These are phyloP conservation scores for Vitellaria paradoxa DNA, from an alignment of 179 eudicot genomes.

Conservation along the genomic window DNA sequence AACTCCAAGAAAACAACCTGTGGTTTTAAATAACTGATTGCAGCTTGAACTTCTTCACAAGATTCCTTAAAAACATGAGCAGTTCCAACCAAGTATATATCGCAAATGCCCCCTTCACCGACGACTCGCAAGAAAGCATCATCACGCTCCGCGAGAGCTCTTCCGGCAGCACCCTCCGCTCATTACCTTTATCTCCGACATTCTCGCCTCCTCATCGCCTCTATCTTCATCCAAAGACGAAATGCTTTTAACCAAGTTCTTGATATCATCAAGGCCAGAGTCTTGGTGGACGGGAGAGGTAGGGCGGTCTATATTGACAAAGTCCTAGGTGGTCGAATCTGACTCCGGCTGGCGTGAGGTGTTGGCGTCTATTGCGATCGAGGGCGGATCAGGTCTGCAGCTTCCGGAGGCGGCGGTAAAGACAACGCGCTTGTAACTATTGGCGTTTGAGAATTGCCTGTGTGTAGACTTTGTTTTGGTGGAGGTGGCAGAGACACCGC, in stretches of 20 bases:
- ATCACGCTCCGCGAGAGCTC: constrained; percentile 54
- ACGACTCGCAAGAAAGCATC: constrained; percentile 53
- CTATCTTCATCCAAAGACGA: constrained; percentile 22
- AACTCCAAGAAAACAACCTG: constrained; percentile 94
- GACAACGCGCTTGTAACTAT: not conserved
- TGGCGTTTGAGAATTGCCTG: constrained; percentile 10
- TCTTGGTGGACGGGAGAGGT: not conserved
- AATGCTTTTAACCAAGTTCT: constrained; percentile 17
- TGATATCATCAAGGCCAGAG: constrained; percentile 13
- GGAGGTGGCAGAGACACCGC: constrained; percentile 5
- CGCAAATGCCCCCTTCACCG: constrained; percentile 58
- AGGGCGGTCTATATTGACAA: constrained; percentile 38
- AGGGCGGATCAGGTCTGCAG: constrained; percentile 10
- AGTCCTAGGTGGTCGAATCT: constrained; percentile 22
- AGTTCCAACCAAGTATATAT: constrained; percentile 80
- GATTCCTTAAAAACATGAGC: constrained; percentile 96
- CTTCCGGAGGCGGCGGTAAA: not conserved
- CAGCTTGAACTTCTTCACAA: constrained; percentile 86
- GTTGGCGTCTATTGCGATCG: constrained; percentile 22
- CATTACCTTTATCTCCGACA: constrained; percentile 16
- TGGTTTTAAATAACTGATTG: constrained; percentile 72
- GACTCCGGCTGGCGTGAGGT: constrained; percentile 22
- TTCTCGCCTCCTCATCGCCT: constrained; percentile 16
- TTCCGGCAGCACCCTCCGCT: constrained; percentile 38
- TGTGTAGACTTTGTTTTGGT: not conserved